Evolutionary conservation across 2,329 filamentous ascomycete genomes (phyloP).

Genomic region (Microcyclosporella mali): DNA sequence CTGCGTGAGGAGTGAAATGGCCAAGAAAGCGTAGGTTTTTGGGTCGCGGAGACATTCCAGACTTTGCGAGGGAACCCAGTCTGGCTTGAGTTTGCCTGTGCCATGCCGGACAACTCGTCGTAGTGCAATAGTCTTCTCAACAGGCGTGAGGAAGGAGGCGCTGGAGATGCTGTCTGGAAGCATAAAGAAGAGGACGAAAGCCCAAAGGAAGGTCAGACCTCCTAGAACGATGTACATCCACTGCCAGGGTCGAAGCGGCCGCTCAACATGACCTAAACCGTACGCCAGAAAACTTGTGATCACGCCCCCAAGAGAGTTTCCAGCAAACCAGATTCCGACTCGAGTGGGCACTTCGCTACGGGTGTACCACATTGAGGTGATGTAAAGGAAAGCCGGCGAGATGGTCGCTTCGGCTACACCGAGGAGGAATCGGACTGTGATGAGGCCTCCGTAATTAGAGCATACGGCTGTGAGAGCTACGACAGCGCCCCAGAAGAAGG

Average conservation of each 20-base stretch:
- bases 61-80: conserved; percentile 11
- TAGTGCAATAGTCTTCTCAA: conserved; percentile 13
- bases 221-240: conserved; percentile 29
- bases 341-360: conserved; percentile 26
- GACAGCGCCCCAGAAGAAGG: conserved; percentile 30
- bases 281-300: conserved; percentile 23
- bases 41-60: conserved; percentile 15
- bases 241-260: conserved; percentile 27
- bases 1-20: conserved; percentile 15
- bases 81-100: conserved; percentile 11
- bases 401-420: conserved; percentile 32
- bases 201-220: conserved; percentile 15
- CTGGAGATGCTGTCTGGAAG: conserved; percentile 14
- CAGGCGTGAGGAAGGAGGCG: conserved; percentile 9
- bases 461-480: conserved; percentile 32
- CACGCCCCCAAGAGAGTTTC: conserved; percentile 15
- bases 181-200: conserved; percentile 13
- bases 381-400: conserved; percentile 36
- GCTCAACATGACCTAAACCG: conserved; percentile 21
- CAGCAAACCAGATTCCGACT: conserved; percentile 19
- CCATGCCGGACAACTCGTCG: conserved; percentile 9
- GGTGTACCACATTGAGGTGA: conserved; percentile 35
- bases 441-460: conserved; percentile 30
- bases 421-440: conserved; percentile 34
- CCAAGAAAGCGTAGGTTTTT: conserved; percentile 17